These are phyloP conservation scores for Penicillium dipodomyicola DNA, from an alignment of 495 filamentous ascomycete genomes.

Conservation along the genomic window DNA sequence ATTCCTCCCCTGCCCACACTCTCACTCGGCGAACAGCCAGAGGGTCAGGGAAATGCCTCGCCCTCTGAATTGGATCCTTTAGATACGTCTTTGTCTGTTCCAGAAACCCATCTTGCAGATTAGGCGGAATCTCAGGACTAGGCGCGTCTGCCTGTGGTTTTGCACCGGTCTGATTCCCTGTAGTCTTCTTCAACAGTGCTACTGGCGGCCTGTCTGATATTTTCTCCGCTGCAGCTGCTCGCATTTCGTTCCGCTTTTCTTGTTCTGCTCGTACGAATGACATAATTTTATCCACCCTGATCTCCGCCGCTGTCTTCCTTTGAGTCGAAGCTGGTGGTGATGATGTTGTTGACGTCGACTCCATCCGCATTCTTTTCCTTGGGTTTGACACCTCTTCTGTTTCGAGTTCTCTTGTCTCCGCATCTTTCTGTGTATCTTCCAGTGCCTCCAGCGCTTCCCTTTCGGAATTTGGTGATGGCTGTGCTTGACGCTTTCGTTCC, in stretches of 20 bases:
- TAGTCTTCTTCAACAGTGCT: background rate
- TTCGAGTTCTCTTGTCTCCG: too few species aligned
- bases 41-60: slow-evolving; percentile 5
- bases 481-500: background rate
- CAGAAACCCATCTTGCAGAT: slow-evolving; percentile 1
- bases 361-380: background rate
- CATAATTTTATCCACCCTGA: background rate
- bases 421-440: background rate
- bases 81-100: background rate
- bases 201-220: background rate
- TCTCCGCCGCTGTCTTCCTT: background rate
- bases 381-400: background rate
- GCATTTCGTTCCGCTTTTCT: background rate
- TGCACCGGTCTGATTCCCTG: background rate
- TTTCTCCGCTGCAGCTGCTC: background rate
- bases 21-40: background rate
- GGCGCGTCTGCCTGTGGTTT: background rate
- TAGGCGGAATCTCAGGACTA: background rate
- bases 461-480: background rate
- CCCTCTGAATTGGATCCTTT: background rate
- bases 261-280: background rate
- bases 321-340: too few species aligned
- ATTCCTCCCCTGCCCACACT: slow-evolving; percentile 10
- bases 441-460: background rate
- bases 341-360: background rate